phyloP scores from a whole-genome alignment of 805 yeast genomes.

The Nakazawaea populi region DNA sequence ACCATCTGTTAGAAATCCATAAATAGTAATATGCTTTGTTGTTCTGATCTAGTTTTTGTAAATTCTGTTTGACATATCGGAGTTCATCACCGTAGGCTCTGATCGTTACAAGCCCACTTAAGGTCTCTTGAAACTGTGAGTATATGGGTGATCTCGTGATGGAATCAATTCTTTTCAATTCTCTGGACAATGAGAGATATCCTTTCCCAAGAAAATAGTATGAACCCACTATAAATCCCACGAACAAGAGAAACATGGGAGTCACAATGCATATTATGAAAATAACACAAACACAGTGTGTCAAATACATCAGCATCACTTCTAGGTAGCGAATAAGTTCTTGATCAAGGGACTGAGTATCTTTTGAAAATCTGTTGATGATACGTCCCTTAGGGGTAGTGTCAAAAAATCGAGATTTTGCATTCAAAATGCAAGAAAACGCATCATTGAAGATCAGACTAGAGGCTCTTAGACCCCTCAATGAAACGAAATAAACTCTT shows the following conservation, averaged over 20 bases:
- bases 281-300: conserved; percentile 57
- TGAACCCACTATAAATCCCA: conserved; percentile 50
- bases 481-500: conserved; percentile 52
- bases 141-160: conserved; percentile 63
- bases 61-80: conserved; percentile 50
- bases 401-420: conserved; percentile 86
- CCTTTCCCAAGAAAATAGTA: conserved; percentile 60
- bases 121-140: conserved; percentile 66
- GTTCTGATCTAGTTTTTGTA: conserved; percentile 62
- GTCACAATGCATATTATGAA: conserved; percentile 69
- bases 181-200: conserved; percentile 61
- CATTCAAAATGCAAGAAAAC: conserved; percentile 52
- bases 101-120: conserved; percentile 57
- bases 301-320: conserved; percentile 47
- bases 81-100: conserved; percentile 55
- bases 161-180: conserved; percentile 65
- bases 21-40: conserved; percentile 73
- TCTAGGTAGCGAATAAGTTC: conserved; percentile 55
- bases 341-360: conserved; percentile 74
- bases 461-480: conserved; percentile 66
- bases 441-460: conserved; percentile 56
- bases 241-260: conserved; percentile 66
- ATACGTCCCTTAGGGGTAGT: conserved; percentile 83
- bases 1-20: conserved; percentile 76
- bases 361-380: conserved; percentile 75